These are phyloP conservation scores for Polytolypa hystricis DNA, from an alignment of 2,329 filamentous ascomycete genomes.

Conservation along the genomic window DNA sequence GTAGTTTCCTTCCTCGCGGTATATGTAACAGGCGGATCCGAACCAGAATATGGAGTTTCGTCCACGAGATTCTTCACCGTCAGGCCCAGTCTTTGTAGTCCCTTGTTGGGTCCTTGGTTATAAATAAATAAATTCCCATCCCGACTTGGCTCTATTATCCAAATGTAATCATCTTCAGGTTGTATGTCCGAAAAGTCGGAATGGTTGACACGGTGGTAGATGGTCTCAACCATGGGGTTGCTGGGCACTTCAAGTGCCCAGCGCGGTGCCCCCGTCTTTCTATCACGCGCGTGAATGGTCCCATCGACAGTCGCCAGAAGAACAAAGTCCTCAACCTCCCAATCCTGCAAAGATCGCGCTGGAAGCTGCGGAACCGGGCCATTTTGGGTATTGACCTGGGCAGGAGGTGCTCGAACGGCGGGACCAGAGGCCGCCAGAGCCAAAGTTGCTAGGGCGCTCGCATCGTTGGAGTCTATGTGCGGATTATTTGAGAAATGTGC, in stretches of 20 bases:
- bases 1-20: slow-evolving; percentile 85
- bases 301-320: slow-evolving; percentile 99
- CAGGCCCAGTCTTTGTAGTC: slow-evolving; percentile 37
- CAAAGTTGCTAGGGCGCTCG: slow-evolving; percentile 94
- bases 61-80: slow-evolving; percentile 71
- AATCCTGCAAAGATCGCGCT: slow-evolving; percentile 97
- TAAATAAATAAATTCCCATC: slow-evolving; percentile 84
- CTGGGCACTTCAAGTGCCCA: slow-evolving; percentile 74
- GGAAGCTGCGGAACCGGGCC: slow-evolving; percentile 70
- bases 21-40: slow-evolving; percentile 71
- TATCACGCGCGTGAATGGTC: slow-evolving; percentile 82
- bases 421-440: slow-evolving; percentile 67
- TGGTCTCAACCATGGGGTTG: slow-evolving; percentile 81
- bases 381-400: slow-evolving; percentile 53
- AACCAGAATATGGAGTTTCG: slow-evolving; percentile 64
- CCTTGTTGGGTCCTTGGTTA: slow-evolving; percentile 49
- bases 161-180: slow-evolving; percentile 73
- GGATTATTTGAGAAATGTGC: slow-evolving; percentile 13
- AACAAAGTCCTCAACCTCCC: slow-evolving; percentile 99
- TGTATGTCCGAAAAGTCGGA: slow-evolving; percentile 48
- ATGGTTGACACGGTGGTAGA: slow-evolving; percentile 62
- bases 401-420: slow-evolving; percentile 91
- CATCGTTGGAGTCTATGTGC: slow-evolving; percentile 42
- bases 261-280: slow-evolving; percentile 69
- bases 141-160: slow-evolving; percentile 86